Evolutionary conservation across 2,329 filamentous ascomycete genomes (phyloP), one percentile per base, ranked within the genome.

Genomic region (Aspergillus sp.): DNA sequence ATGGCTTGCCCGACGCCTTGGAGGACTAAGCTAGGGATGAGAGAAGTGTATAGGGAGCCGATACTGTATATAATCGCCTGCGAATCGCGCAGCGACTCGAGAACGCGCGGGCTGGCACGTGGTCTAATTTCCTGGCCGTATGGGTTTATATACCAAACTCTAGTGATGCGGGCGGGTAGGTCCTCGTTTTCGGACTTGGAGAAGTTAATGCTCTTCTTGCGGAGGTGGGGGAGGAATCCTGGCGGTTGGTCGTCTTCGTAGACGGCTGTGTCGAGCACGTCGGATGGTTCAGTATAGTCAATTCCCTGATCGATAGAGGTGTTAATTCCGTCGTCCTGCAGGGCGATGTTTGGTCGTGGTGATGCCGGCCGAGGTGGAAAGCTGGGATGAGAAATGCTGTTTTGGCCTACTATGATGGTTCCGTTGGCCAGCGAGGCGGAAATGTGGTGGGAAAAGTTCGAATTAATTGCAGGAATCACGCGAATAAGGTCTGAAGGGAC

Each of bases 131-230:
- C 93, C 71, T 97, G 91, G n/a, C 93, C 93, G 72, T 97, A 98
- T 0, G 93, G 93, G 69, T 97, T 98, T 77, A 98, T 98, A 78
- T 98, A 98, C 91, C 92, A 98, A 32, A 98, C 82, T 2, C 93
- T 80, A 54, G 87, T 81, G 64, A 98, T 96, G 26, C 90, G 83
- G 0, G 89, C 83, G 0, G 90, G 84, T 1, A 98, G 80, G 54
- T 95, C 90, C 65, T 93, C 89, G 54, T 93, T 90, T 59, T 90
- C 85, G 2, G 68, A 80, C 76, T 98, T 98, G 68, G 84, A 89
- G 71, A 96, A 96, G 4, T 81, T 80, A 59, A 97, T 92, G 61
- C 96, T 90, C 50, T 89, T 90, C 56, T 89, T 87, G 6, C 93
- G 83, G 1, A 98, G 80, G 0, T 86, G 89, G 0, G 91, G 90